A percentile compares a stretch with the other conserved stretches of the same genome.
Evolutionary conservation across 139 green algal species (phyloP).

Genomic region (Closterium sp.): DNA sequence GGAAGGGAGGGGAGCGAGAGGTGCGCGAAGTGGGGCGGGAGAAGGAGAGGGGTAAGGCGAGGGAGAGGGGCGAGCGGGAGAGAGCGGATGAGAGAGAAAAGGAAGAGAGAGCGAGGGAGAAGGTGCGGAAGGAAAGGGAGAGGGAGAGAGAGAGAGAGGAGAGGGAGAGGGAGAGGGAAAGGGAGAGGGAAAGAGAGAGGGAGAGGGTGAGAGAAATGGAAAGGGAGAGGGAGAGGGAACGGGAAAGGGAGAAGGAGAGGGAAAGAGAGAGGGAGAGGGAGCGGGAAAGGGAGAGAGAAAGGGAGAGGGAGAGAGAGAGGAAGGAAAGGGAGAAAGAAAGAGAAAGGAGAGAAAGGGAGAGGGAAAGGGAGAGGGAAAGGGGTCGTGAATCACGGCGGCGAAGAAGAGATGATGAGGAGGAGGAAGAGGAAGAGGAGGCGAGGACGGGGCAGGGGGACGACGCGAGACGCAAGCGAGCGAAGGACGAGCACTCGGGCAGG

Average conservation of each 20-base stretch:
- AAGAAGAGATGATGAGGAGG: not conserved
- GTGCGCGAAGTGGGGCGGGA: not conserved
- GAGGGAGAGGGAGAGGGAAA: conserved; percentile 19
- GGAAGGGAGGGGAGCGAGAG: conserved; percentile 9
- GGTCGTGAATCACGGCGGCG: not conserved
- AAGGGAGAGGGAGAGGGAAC: not conserved
- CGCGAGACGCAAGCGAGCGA: not conserved
- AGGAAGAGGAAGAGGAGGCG: not conserved
- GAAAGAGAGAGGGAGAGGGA: conserved; percentile 10
- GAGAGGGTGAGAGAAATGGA: conserved; percentile 8
- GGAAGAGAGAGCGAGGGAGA: not conserved
- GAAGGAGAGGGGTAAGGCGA: conserved; percentile 25
- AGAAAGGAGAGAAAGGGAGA: conserved; percentile 16
- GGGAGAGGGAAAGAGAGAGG: conserved; percentile 7
- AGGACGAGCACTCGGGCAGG: not conserved
- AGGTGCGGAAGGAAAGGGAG: not conserved
- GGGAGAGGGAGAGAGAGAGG: not conserved
- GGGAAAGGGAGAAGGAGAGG: conserved; percentile 3
- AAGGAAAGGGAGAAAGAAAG: conserved; percentile 1
- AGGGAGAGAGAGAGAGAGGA: not conserved
- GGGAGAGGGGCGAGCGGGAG: not conserved
- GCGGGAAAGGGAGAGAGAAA: not conserved
- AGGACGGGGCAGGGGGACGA: not conserved
- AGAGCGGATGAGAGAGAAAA: not conserved
- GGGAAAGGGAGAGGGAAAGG: conserved; percentile 17